A percentile compares a stretch with the other conserved stretches of the same genome.
phyloP scores from a whole-genome alignment of 2,329 filamentous ascomycete genomes.

The Fusarium concolor region DNA sequence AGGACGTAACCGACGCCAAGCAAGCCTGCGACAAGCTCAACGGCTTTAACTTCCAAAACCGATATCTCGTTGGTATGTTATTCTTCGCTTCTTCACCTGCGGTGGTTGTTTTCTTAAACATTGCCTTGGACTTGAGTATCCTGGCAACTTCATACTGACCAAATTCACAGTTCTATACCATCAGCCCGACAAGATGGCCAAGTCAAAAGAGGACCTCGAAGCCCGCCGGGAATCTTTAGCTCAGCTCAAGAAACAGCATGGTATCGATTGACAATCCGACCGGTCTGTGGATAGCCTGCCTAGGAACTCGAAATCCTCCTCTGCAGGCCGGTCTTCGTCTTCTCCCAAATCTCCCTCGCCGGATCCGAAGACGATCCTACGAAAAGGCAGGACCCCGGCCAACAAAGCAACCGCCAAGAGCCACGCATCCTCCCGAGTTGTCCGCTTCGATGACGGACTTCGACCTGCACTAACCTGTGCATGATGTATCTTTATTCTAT shows the following conservation, averaged over 20 bases:
- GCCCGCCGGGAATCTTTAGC: slow-evolving; percentile 97
- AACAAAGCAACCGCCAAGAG: slow-evolving; percentile 51
- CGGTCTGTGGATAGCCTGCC: slow-evolving; percentile 68
- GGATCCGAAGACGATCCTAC: slow-evolving; percentile 58
- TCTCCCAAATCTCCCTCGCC: slow-evolving; percentile 55
- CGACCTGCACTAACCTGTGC: slow-evolving; percentile 54
- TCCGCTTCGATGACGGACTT: slow-evolving; percentile 57
- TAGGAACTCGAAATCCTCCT: slow-evolving; percentile 58
- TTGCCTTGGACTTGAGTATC: neutral
- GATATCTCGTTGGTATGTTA: slow-evolving; percentile 93
- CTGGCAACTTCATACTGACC: slow-evolving; percentile 26
- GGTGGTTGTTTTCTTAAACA: neutral
- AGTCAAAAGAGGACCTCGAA: slow-evolving; percentile 93
- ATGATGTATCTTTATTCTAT: slow-evolving; percentile 48
- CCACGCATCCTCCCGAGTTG: slow-evolving; percentile 54
- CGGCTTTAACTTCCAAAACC: slow-evolving; percentile 99
- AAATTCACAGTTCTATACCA: slow-evolving; percentile 66
- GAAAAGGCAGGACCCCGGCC: slow-evolving; percentile 55
- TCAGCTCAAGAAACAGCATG: slow-evolving; percentile 96
- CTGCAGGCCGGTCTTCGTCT: slow-evolving; percentile 72
- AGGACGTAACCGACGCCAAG: slow-evolving; percentile 99
- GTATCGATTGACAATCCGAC: slow-evolving; percentile 95
- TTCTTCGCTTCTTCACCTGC: neutral
- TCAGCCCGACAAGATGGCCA: slow-evolving; percentile 75
- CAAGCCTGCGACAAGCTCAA: slow-evolving; percentile 99